These are phyloP conservation scores for Lasiosphaeria ovina DNA, from an alignment of 495 filamentous ascomycete species.

Conservation along the genomic window DNA sequence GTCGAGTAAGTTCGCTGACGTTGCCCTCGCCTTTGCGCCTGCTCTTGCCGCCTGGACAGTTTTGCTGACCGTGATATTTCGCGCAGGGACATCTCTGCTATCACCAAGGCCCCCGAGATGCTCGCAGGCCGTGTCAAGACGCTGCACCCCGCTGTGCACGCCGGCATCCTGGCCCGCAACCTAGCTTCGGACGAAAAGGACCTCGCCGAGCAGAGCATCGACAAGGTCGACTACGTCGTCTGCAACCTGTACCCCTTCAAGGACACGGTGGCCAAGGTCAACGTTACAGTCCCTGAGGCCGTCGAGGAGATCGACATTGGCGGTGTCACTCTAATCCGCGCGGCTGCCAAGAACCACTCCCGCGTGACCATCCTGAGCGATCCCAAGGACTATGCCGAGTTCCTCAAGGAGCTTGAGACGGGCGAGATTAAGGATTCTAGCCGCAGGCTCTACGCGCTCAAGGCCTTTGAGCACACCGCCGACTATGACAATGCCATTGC, in stretches of 20 bases:
- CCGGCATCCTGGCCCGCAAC: conserved; percentile 87
- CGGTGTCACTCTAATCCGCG: conserved; percentile 92
- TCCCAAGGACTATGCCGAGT: conserved; percentile 87
- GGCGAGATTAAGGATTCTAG: conserved; percentile 81
- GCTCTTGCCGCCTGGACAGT: neutral
- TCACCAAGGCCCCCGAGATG: conserved; percentile 99
- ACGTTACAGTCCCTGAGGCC: conserved; percentile 92
- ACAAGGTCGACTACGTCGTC: conserved; percentile 96
- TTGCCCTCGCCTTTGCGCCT: neutral
- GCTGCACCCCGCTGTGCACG: conserved; percentile 91
- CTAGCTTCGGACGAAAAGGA: conserved; percentile 93
- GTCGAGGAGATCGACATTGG: conserved; percentile 99
- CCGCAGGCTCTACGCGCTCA: conserved; percentile 85
- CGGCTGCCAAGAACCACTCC: conserved; percentile 95
- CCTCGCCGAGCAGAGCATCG: conserved; percentile 92
- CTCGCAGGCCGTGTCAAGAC: conserved; percentile 95
- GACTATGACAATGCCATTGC: conserved; percentile 94
- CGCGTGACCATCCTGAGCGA: conserved; percentile 94
- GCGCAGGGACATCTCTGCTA: conserved; percentile 85
- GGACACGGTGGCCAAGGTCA: conserved; percentile 93
- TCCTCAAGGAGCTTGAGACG: conserved; percentile 82
- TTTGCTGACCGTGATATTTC: conserved; percentile 3
- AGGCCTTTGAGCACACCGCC: conserved; percentile 98
- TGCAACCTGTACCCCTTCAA: conserved; percentile 99
- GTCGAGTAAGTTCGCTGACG: conserved; percentile 67